These are phyloP conservation scores for Aspergillus quadrilineatus DNA, from an alignment of 2,329 filamentous ascomycete genomes.

Conservation along the genomic window DNA sequence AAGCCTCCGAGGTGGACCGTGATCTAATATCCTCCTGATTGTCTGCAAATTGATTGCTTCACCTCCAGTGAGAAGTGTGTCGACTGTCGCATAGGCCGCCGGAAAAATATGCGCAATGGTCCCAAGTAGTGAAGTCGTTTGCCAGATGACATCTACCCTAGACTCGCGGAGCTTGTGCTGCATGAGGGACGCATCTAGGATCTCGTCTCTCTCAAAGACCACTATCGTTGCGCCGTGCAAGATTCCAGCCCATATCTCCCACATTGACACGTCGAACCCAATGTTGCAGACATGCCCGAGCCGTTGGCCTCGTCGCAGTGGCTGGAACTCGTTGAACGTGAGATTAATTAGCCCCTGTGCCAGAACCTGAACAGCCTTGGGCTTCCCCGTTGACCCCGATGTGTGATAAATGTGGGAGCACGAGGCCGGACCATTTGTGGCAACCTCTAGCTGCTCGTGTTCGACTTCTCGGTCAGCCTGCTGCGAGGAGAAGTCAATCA, in stretches of 20 bases:
- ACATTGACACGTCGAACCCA: slow-evolving; percentile 13
- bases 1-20: slow-evolving; percentile 6
- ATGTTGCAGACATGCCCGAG: slow-evolving; percentile 12
- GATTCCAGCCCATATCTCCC: slow-evolving; percentile 11
- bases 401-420: neutral
- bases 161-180: neutral
- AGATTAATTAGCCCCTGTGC: slow-evolving; percentile 10
- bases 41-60: slow-evolving; percentile 14
- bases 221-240: slow-evolving; percentile 14
- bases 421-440: neutral
- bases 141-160: slow-evolving; percentile 7
- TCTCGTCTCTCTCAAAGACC: slow-evolving; percentile 1
- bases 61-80: slow-evolving; percentile 11
- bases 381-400: neutral
- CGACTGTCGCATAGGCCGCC: slow-evolving; percentile 3
- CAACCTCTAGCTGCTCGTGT: neutral
- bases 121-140: slow-evolving; percentile 12
- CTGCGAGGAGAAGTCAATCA: neutral
- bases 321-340: neutral
- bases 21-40: slow-evolving; percentile 7
- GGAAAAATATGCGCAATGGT: slow-evolving; percentile 8
- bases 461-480: neutral
- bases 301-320: slow-evolving; percentile 1
- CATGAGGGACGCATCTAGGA: slow-evolving; percentile 7
- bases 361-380: slow-evolving; percentile 9